Conservation (phyloP, 495 filamentous ascomycete genomes). For the Aspergillus indologenus region DNA sequence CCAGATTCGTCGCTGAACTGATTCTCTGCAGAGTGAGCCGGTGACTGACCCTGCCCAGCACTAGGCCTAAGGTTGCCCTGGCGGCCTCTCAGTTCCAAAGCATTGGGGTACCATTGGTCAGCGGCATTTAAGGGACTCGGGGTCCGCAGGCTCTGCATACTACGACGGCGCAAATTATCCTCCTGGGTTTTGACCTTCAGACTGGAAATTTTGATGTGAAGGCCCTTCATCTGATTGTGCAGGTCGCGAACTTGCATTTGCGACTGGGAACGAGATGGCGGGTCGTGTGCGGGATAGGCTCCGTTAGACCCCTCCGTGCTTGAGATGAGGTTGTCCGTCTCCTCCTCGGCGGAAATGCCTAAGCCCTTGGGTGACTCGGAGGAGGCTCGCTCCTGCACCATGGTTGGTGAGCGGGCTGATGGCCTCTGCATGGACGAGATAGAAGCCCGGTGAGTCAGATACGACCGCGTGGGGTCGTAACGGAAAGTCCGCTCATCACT, state of each 20-base stretch:
- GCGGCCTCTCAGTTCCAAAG: constrained; percentile 39
- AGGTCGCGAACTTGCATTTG: constrained; percentile 76
- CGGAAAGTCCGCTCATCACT: constrained; percentile 42
- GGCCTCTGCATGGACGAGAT: constrained; percentile 30
- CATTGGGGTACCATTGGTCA: constrained; percentile 68
- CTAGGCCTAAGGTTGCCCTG: constrained; percentile 26
- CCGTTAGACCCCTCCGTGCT: constrained; percentile 36
- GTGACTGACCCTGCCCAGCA: constrained; percentile 31
- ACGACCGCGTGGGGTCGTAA: constrained; percentile 37
- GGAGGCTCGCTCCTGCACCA: constrained; percentile 17
- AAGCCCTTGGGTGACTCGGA: constrained; percentile 30
- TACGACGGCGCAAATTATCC: constrained; percentile 78
- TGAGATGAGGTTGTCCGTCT: constrained; percentile 21
- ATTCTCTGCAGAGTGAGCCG: constrained; percentile 27
- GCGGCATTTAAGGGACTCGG: constrained; percentile 82
- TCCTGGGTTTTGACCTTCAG: constrained; percentile 78
- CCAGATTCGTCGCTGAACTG: constrained; percentile 21
- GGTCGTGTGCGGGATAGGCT: constrained; percentile 35
- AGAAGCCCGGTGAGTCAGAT: constrained; percentile 40
- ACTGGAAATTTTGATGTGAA: constrained; percentile 86
- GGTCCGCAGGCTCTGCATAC: constrained; percentile 77
- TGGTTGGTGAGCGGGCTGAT: constrained; percentile 10
- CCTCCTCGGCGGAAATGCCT: constrained; percentile 29
- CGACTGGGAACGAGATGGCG: constrained; percentile 44
- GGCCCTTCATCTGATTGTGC: constrained; percentile 87